Percentiles rank a stretch among this genome's conserved stretches.
phyloP scores from a whole-genome alignment of 1,139 yeast genomes.

The Geotrichum cucujoidarum region DNA sequence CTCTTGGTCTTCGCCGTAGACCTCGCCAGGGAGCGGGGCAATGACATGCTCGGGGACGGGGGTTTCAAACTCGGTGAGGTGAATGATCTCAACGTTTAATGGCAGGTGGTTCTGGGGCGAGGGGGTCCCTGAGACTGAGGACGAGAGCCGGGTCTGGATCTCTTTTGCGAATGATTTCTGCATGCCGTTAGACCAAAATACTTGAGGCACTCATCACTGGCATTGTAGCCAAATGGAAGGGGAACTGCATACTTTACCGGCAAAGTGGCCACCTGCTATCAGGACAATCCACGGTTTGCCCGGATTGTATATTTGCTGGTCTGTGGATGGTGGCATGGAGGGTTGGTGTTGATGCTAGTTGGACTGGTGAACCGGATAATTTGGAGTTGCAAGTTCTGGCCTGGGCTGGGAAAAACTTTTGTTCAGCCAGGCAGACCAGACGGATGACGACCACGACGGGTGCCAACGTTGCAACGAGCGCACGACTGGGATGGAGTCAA shows the following conservation, averaged over 20 bases:
- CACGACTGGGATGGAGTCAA: too few relatives aligned
- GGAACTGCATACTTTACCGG: conserved; percentile 57
- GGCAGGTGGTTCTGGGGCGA: conserved; percentile 6
- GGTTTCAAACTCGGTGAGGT: conserved; percentile 34
- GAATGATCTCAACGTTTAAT: conserved; percentile 23
- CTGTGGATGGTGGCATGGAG: neutral
- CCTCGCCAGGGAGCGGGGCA: conserved; percentile 8
- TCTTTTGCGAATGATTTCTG: conserved; percentile 31
- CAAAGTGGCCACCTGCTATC: conserved; percentile 72
- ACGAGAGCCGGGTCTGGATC: conserved; percentile 22
- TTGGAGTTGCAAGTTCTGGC: too few relatives aligned
- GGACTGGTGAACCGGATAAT: too few relatives aligned
- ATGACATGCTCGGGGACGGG: conserved; percentile 13
- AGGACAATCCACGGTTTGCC: conserved; percentile 42
- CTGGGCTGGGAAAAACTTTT: too few relatives aligned
- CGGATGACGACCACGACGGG: too few relatives aligned
- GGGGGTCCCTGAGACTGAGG: neutral
- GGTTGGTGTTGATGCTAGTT: too few relatives aligned
- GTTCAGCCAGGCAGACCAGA: too few relatives aligned
- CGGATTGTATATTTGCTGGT: conserved; percentile 1
- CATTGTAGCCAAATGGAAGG: too few relatives aligned
- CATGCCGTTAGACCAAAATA: neutral
- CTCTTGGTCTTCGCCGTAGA: conserved; percentile 12
- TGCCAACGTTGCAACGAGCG: too few relatives aligned
- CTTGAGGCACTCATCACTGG: neutral